Base-by-base conservation (phyloP, 1,284 basidiomycete species). In the Afroboletus lepidellus region DNA sequence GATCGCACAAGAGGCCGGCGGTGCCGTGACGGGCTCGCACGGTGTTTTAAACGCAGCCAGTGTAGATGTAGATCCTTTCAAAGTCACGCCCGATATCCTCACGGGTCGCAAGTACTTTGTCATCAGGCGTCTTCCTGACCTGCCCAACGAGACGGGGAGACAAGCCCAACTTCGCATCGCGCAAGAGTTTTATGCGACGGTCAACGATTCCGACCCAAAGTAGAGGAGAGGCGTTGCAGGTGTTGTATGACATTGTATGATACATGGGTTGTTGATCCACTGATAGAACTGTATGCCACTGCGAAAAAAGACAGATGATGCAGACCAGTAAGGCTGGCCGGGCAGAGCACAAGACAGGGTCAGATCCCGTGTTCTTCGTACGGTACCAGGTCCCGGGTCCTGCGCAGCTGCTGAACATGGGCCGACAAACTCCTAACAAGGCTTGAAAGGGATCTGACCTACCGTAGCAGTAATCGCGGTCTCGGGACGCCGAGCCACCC, bases 1-100 rank as follows among this genome's bases (percentile, higher is more conserved):
- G 56, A 95, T 99, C 58, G 90, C 92, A 0, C 80, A 91, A 57
- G 96, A 98, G 69, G 92, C 95, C 0, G 94, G 94, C 7, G 84
- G 89, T 23, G 74, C 86, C 21, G 82, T 90, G 29, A 87, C 85
- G 24, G 92, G 91, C 36, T 82, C 83, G 29, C 83, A 85, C 51
- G 70, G 69, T 2, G 72, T 74, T 58, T 79, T 71, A 69, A 73
- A 32, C 71, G 73, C 58, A 74, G 78, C 69, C 53, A 76, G 64
- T 8, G 58, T 63, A 11, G 63, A 63, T 9, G 55, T 60, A 2
- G 66, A 71, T 51, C 63, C 69, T 4, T 81, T 84, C 46, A 75
- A 75, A 37, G 80, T 92, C 8, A 83, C 79, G 8, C 83, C 90
- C 48, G 81, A 82, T 24, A 75, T 95, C 20, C 75, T 97, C 32